Percentiles rank a stretch among this genome's conserved stretches.
Evolutionary conservation across 345 rosid genomes (phyloP).

Genomic region (Salix brachista): DNA sequence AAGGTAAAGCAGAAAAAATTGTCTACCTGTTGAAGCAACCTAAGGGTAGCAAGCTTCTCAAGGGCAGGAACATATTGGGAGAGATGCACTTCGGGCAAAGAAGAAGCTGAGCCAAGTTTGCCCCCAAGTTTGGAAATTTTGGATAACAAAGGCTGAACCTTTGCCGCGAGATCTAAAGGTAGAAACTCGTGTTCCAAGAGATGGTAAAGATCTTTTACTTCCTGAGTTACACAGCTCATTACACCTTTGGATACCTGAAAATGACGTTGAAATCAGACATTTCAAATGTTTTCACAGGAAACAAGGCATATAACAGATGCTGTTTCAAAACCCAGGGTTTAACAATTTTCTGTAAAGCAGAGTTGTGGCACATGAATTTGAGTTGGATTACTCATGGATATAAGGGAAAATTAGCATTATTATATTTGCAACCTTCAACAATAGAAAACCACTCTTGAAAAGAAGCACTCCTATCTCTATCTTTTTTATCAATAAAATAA

Average conservation of each 20-base stretch:
- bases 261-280: conserved; percentile 5
- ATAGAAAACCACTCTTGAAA: neutral
- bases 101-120: conserved; percentile 83
- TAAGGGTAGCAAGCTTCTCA: conserved; percentile 83
- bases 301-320: neutral
- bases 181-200: conserved; percentile 85
- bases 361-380: neutral
- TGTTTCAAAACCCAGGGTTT: neutral
- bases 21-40: conserved; percentile 84
- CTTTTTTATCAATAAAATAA: neutral
- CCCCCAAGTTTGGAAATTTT: conserved; percentile 86
- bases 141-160: conserved; percentile 66
- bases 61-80: conserved; percentile 74
- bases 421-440: neutral
- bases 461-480: neutral
- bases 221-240: conserved; percentile 88
- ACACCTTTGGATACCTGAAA: conserved; percentile 84
- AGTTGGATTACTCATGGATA: neutral
- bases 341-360: neutral
- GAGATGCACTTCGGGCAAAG: conserved; percentile 83
- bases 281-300: neutral
- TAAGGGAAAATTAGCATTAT: neutral
- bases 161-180: conserved; percentile 77
- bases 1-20: neutral
- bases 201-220: conserved; percentile 91